Evolutionary conservation across 352 stramenopile genomes (phyloP).

Genomic region (Phytopythium cucurbitacearum): DNA sequence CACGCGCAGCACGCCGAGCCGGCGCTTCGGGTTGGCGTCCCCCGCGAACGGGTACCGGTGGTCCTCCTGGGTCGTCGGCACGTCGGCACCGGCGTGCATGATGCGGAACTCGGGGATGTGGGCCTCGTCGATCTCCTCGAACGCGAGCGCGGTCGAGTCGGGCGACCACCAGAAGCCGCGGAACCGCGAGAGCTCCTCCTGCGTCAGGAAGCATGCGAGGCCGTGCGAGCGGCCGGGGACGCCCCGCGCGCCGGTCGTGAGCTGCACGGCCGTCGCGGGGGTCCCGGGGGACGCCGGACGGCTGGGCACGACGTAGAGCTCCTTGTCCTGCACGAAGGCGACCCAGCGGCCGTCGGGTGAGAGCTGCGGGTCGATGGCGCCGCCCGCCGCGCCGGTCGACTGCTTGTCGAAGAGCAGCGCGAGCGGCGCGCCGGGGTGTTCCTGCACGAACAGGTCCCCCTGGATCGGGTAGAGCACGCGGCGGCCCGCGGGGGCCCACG

Average conservation of each 20-base stretch:
- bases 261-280: slow-evolving; percentile 48
- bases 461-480: slow-evolving; percentile 89
- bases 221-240: slow-evolving; percentile 86
- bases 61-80: slow-evolving; percentile 69
- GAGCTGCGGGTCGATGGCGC: slow-evolving; percentile 92
- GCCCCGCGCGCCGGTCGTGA: slow-evolving; percentile 73
- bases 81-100: slow-evolving; percentile 89
- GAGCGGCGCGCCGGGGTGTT: slow-evolving; percentile 61
- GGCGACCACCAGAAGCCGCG: slow-evolving; percentile 95
- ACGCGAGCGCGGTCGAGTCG: slow-evolving; percentile 83
- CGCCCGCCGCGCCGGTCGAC: slow-evolving; percentile 56
- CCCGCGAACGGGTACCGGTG: slow-evolving; percentile 93
- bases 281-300: slow-evolving; percentile 21
- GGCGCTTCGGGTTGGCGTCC: slow-evolving; percentile 86
- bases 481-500: slow-evolving; percentile 67
- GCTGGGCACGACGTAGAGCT: slow-evolving; percentile 90
- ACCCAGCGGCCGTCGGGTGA: slow-evolving; percentile 91
- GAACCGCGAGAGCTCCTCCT: slow-evolving; percentile 97
- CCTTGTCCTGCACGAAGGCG: slow-evolving; percentile 92
- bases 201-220: slow-evolving; percentile 96
- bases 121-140: slow-evolving; percentile 92
- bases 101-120: slow-evolving; percentile 93
- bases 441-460: slow-evolving; percentile 93
- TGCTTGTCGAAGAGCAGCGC: slow-evolving; percentile 87
- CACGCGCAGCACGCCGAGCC: slow-evolving; percentile 73